phyloP scores from a whole-genome alignment of 495 filamentous ascomycete species.

The Choiromyces venosus region DNA sequence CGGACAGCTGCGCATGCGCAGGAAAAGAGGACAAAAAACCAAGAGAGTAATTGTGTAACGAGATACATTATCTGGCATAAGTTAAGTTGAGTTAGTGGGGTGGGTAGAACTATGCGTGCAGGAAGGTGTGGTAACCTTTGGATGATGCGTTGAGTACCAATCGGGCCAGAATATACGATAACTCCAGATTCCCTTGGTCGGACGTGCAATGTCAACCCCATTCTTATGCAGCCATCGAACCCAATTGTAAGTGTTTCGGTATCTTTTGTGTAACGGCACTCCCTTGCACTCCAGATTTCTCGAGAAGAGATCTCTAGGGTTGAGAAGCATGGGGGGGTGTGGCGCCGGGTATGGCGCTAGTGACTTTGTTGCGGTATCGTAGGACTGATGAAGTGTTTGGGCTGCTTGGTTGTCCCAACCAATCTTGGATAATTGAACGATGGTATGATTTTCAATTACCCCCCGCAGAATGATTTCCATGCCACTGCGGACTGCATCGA shows the following conservation, averaged over 20 bases:
- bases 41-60: constrained; percentile 28
- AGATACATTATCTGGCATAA: constrained; percentile 18
- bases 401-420: constrained; percentile 31
- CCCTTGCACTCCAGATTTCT: constrained; percentile 27
- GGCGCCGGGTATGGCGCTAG: constrained; percentile 11
- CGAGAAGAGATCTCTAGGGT: constrained; percentile 10
- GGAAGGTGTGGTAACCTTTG: constrained; percentile 13
- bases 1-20: constrained; percentile 35
- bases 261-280: constrained; percentile 28
- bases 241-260: constrained; percentile 36
- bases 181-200: constrained; percentile 24
- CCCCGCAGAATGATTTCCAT: constrained; percentile 33
- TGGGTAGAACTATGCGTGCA: too few species aligned
- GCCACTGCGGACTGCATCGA: constrained; percentile 38
- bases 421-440: constrained; percentile 13
- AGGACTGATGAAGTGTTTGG: constrained; percentile 17
- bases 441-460: constrained; percentile 29
- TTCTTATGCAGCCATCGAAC: constrained; percentile 35
- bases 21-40: constrained; percentile 38
- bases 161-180: constrained; percentile 36
- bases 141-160: constrained; percentile 20
- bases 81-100: background rate
- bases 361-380: constrained; percentile 16
- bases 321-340: constrained; percentile 21
- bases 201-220: constrained; percentile 28